Conservation (phyloP, 805 yeast genomes). For the Myxozyma sirexii region DNA sequence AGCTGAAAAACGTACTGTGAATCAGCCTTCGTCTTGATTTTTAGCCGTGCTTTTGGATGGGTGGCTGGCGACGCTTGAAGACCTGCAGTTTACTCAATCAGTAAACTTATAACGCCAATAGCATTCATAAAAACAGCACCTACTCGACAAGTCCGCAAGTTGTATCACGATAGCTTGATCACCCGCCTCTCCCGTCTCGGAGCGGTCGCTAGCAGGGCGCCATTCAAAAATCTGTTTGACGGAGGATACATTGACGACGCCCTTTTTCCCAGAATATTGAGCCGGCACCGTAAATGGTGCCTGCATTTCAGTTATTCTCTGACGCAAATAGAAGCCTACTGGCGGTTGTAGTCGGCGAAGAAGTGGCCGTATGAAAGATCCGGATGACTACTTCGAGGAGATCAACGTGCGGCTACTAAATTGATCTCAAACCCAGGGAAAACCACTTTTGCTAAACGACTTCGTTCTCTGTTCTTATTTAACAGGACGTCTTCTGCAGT, state of each 20-base stretch:
- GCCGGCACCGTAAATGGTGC: slow-evolving; percentile 33
- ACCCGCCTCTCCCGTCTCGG: background rate
- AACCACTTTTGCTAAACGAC: no score
- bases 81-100: slow-evolving; percentile 4
- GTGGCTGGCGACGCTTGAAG: slow-evolving; percentile 44
- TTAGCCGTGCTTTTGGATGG: slow-evolving; percentile 38
- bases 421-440: background rate
- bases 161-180: slow-evolving; percentile 11
- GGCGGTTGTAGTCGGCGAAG: no score
- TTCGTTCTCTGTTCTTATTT: no score
- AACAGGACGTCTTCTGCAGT: no score
- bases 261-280: slow-evolving; percentile 30
- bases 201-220: slow-evolving; percentile 21
- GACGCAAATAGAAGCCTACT: no score
- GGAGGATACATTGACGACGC: slow-evolving; percentile 22
- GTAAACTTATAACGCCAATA: background rate
- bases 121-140: background rate
- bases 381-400: background rate
- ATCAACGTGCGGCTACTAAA: no score
- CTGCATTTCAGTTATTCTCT: slow-evolving; percentile 13
- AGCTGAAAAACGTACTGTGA: slow-evolving; percentile 57
- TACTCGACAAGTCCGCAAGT: slow-evolving; percentile 24
- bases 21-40: slow-evolving; percentile 32
- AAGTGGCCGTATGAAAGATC: no score
- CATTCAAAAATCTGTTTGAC: slow-evolving; percentile 24